Percentiles rank a stretch among this genome's conserved stretches.
These are phyloP conservation scores for Candida khao-thaluensis DNA, from an alignment of 805 yeast genomes.

Conservation along the genomic window DNA sequence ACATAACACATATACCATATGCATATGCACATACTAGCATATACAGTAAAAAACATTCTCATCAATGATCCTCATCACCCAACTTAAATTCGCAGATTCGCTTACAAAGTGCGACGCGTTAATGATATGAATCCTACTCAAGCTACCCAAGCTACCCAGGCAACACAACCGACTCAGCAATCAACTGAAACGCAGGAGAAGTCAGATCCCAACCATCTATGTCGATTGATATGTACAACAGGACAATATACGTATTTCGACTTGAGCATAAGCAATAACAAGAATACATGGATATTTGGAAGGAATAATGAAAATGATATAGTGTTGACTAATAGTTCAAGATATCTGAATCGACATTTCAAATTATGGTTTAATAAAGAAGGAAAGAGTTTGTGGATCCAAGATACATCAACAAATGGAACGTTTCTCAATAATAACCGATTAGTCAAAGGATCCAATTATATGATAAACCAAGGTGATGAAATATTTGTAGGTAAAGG, in stretches of 20 bases:
- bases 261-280: constrained; percentile 30
- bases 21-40: background rate
- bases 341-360: constrained; percentile 74
- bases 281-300: constrained; percentile 68
- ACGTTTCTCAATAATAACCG: constrained; percentile 78
- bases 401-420: constrained; percentile 88
- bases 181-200: constrained; percentile 31
- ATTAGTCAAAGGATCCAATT: constrained; percentile 73
- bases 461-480: constrained; percentile 87
- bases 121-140: constrained; percentile 5
- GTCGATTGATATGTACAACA: constrained; percentile 59
- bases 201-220: constrained; percentile 33
- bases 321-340: constrained; percentile 53
- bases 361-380: constrained; percentile 64
- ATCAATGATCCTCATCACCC: no score
- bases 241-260: constrained; percentile 53
- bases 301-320: constrained; percentile 68
- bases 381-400: constrained; percentile 56
- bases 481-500: constrained; percentile 90
- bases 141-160: constrained; percentile 17
- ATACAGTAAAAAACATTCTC: no score
- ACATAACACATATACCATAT: no score
- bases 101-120: constrained; percentile 4
- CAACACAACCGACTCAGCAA: constrained; percentile 40
- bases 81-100: no score